These are phyloP conservation scores for Pyrus communis DNA, from an alignment of 306 rosid species.

Conservation along the genomic window DNA sequence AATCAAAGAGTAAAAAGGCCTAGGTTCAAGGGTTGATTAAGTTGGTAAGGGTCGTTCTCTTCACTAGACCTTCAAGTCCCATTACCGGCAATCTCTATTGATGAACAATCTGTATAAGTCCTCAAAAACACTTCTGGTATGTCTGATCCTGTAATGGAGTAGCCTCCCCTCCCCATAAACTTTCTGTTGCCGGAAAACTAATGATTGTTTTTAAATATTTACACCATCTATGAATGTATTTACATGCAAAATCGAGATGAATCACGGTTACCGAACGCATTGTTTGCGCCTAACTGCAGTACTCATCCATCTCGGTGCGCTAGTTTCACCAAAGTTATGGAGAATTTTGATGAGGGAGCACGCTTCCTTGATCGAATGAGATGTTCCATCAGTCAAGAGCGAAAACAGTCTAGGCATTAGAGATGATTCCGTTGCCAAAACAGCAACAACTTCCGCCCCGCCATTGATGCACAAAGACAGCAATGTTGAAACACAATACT, in stretches of 20 bases:
- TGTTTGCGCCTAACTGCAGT: slow-evolving; percentile 26
- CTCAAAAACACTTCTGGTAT: no score
- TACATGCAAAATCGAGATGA: not conserved
- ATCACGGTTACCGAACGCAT: slow-evolving; percentile 32
- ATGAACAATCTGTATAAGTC: no score
- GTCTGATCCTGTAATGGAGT: no score
- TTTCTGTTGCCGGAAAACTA: not conserved
- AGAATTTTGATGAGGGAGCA: slow-evolving; percentile 53
- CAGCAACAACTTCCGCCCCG: slow-evolving; percentile 41
- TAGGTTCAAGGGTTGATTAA: no score
- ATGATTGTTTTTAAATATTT: not conserved
- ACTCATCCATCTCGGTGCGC: slow-evolving; percentile 22
- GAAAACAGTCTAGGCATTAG: slow-evolving; percentile 56
- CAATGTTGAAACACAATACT: slow-evolving; percentile 54
- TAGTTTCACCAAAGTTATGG: slow-evolving; percentile 45
- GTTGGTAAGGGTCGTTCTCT: no score
- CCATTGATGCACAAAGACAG: slow-evolving; percentile 50
- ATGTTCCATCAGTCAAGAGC: slow-evolving; percentile 42
- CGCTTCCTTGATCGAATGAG: slow-evolving; percentile 56
- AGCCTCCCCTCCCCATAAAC: no score
- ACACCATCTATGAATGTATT: not conserved
- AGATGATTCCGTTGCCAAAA: slow-evolving; percentile 38
- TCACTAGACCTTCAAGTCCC: no score
- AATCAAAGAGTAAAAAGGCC: not conserved
- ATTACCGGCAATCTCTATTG: no score